Percentiles rank a stretch among this genome's conserved stretches.
Conservation (phyloP, 1,284 basidiomycete genomes). For the Heliocybe sulcata region DNA sequence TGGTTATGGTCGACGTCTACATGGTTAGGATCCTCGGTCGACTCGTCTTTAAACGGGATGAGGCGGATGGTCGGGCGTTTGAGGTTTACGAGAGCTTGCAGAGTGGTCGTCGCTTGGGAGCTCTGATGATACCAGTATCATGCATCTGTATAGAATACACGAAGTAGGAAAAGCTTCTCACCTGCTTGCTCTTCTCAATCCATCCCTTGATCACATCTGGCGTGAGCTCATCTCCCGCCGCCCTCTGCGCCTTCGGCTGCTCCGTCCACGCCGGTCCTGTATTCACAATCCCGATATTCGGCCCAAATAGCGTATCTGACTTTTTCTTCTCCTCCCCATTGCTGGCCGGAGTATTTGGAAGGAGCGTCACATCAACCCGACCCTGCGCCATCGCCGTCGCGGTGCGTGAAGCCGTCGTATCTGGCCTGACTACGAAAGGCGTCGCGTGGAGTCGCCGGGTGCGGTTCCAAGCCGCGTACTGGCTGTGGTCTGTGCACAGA, state of each 20-base stretch:
- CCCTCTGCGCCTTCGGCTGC: conserved; percentile 25
- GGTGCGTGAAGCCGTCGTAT: not conserved
- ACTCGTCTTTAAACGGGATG: conserved; percentile 47
- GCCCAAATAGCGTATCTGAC: conserved; percentile 58
- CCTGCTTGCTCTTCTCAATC: conserved; percentile 83
- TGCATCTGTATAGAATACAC: not conserved
- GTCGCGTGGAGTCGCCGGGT: not conserved
- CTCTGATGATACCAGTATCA: conserved; percentile 30
- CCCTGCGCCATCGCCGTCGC: conserved; percentile 2
- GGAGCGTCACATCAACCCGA: not conserved
- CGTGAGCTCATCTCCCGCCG: conserved; percentile 56
- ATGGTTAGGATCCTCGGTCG: conserved; percentile 34
- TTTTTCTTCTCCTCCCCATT: conserved; percentile 26
- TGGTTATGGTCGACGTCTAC: conserved; percentile 51
- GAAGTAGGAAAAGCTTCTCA: conserved; percentile 29
- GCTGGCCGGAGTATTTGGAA: not conserved
- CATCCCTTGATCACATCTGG: conserved; percentile 73
- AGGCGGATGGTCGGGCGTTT: conserved; percentile 77
- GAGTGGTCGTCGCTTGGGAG: conserved; percentile 78
- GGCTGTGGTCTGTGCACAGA: not conserved
- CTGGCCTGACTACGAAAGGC: not conserved
- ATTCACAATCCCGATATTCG: conserved; percentile 52
- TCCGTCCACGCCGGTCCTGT: conserved; percentile 37
- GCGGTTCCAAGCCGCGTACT: not conserved
- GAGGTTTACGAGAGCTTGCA: conserved; percentile 87